Conservation (phyloP, 768 basidiomycete species). For the Mycena sanguinolenta region DNA sequence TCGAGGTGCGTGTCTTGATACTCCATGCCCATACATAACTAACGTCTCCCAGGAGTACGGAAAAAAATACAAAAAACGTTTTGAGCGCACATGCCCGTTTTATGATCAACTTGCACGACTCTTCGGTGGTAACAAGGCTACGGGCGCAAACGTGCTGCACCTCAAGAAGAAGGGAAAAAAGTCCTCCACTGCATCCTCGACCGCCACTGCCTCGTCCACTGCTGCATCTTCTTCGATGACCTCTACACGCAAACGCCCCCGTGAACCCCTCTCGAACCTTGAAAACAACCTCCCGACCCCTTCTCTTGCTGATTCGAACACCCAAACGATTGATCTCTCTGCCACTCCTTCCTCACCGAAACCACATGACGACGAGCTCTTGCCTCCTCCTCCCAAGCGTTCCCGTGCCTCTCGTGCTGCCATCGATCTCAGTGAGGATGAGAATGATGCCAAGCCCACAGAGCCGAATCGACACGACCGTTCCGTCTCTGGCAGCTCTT, state of each 20-base stretch:
- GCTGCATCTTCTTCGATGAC: too few relatives aligned
- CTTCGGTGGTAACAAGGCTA: constrained; percentile 19
- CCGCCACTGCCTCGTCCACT: too few relatives aligned
- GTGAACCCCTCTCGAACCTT: too few relatives aligned
- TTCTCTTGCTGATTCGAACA: too few relatives aligned
- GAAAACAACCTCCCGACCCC: too few relatives aligned
- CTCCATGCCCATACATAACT: too few relatives aligned
- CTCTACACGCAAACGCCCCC: too few relatives aligned
- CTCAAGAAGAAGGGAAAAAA: background rate
- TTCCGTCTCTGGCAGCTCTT: constrained; percentile 6
- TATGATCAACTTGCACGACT: constrained; percentile 4
- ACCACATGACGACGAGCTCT: constrained; percentile 10
- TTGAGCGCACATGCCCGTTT: constrained; percentile 3
- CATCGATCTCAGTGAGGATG: background rate
- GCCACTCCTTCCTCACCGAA: background rate
- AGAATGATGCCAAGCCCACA: background rate
- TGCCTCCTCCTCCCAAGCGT: constrained; percentile 1
- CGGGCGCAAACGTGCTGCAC: background rate
- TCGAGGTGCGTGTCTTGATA: too few relatives aligned
- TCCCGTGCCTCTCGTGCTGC: background rate
- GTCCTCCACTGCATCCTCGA: too few relatives aligned
- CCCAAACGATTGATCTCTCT: background rate
- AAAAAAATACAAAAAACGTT: background rate
- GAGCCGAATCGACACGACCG: background rate
- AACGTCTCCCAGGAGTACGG: background rate